Evolutionary conservation across 1,139 yeast genomes (phyloP).

Genomic region (Candida gigantensis): DNA sequence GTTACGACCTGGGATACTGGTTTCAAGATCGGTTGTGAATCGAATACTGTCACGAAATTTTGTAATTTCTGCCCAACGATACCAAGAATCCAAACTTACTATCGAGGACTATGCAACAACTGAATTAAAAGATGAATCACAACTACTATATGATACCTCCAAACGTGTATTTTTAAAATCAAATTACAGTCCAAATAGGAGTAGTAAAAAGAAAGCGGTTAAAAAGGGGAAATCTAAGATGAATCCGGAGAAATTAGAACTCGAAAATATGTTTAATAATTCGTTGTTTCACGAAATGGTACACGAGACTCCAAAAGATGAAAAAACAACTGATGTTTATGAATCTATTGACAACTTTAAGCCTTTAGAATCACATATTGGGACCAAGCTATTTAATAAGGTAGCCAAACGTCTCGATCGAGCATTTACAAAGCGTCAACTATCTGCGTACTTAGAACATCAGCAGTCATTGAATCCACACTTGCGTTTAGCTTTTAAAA

Average conservation of each 20-base stretch:
- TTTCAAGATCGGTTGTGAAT: too few relatives aligned
- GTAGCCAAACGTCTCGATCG: constrained; percentile 14
- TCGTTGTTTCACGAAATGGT: background rate
- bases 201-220: background rate
- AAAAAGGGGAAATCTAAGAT: background rate
- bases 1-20: too few relatives aligned
- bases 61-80: background rate
- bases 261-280: background rate
- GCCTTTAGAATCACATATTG: constrained; percentile 15
- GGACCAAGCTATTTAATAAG: constrained; percentile 14
- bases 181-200: constrained; percentile 2
- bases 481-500: constrained; percentile 8
- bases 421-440: constrained; percentile 24
- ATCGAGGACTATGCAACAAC: constrained; percentile 1
- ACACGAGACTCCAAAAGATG: background rate
- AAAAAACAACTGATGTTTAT: constrained; percentile 7
- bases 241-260: background rate
- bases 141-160: constrained; percentile 1
- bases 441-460: constrained; percentile 20
- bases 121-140: constrained; percentile 3
- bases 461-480: background rate
- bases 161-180: constrained; percentile 13
- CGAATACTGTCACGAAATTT: background rate
- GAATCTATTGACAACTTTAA: constrained; percentile 16
- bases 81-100: background rate